Evolutionary conservation across 257 asterid species (phyloP).

Genomic region (Salvia splendens): DNA sequence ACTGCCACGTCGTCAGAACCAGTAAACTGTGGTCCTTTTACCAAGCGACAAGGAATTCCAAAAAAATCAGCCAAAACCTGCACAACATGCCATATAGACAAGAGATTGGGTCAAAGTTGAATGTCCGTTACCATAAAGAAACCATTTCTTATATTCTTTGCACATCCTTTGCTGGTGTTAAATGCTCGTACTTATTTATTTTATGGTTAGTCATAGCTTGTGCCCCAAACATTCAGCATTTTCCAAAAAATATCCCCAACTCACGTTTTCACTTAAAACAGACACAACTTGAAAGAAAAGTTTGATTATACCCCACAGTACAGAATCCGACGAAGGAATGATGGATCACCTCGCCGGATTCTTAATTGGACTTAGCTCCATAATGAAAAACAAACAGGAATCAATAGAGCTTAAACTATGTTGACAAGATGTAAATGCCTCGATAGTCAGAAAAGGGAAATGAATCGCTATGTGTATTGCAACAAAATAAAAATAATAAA

Average conservation of each 20-base stretch:
- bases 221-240: no score
- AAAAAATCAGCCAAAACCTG: slow-evolving; percentile 93
- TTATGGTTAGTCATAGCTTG: background rate
- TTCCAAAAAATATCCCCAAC: no score
- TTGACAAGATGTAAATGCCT: slow-evolving; percentile 6
- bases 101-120: slow-evolving; percentile 17
- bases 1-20: slow-evolving; percentile 95
- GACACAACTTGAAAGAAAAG: no score
- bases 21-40: slow-evolving; percentile 83
- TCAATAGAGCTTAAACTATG: slow-evolving; percentile 5
- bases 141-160: background rate
- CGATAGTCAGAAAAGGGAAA: slow-evolving; percentile 8
- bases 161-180: slow-evolving; percentile 3
- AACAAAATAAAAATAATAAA: background rate
- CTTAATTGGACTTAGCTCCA: slow-evolving; percentile 23
- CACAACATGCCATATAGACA: slow-evolving; percentile 39
- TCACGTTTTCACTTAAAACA: no score
- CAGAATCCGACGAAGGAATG: no score
- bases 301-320: no score
- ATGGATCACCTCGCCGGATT: no score
- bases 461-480: background rate
- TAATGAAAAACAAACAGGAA: slow-evolving; percentile 18
- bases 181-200: slow-evolving; percentile 15
- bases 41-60: slow-evolving; percentile 84
- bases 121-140: background rate